Conservation (phyloP, 306 rosid genomes). For the barrel medic (Medicago truncatula) region MtrunA17r5.0-ANR NC_053046.1:5037501-5038000, state of each 20-base stretch:
- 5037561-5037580: neutral
- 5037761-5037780: neutral
- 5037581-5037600: neutral
- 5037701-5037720: neutral
- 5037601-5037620: neutral
- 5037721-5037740: no score
- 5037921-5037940: neutral
- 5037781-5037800: constrained; percentile 39
- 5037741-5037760: neutral
- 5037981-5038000: neutral
- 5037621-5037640: neutral
- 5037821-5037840: constrained; percentile 49
- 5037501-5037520: constrained; percentile 1
- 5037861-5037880: neutral
- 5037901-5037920: neutral
- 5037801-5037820: constrained; percentile 89
- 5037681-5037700: neutral
- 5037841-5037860: neutral
- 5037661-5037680: neutral
- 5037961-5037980: neutral
- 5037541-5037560: neutral
- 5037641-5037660: neutral
- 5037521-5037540: neutral
- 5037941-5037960: neutral
- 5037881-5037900: neutral